These are phyloP conservation scores for Zostera marina DNA, from an alignment of 116 monocot species.

Conservation along the genomic window DNA sequence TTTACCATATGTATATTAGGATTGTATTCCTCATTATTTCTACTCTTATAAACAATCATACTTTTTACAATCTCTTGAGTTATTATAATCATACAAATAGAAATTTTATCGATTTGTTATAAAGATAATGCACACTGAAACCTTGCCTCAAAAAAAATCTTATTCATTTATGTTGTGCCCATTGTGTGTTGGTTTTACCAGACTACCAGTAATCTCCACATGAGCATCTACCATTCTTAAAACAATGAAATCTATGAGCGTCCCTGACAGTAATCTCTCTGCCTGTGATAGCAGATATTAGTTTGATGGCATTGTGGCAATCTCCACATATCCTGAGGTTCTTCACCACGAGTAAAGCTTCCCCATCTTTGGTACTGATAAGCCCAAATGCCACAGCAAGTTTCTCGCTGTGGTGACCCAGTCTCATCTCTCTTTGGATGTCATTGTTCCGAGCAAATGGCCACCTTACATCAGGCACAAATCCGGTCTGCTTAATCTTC, in stretches of 20 bases:
- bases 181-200: no score
- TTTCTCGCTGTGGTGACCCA: slow-evolving; percentile 56
- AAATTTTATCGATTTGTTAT: no score
- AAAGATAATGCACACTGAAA: no score
- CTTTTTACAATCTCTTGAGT: no score
- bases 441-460: slow-evolving; percentile 22
- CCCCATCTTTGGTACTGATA: slow-evolving; percentile 34
- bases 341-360: slow-evolving; percentile 54
- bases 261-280: slow-evolving; percentile 17
- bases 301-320: slow-evolving; percentile 44
- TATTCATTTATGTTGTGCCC: no score
- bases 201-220: slow-evolving; percentile 26
- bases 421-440: slow-evolving; percentile 30
- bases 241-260: slow-evolving; percentile 20
- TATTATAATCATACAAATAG: no score
- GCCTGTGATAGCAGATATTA: slow-evolving; percentile 13
- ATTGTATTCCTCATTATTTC: no score
- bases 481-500: slow-evolving; percentile 36
- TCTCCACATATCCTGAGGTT: slow-evolving; percentile 75
- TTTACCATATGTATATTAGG: no score
- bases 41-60: no score
- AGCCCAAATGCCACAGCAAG: slow-evolving; percentile 58
- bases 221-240: slow-evolving; percentile 18
- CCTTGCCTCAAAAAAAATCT: no score
- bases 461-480: slow-evolving; percentile 38